A percentile compares a stretch with the other conserved stretches of the same genome.
phyloP scores from a whole-genome alignment of 176 grass and related monocot species.

The Eleusine coracana region DNA sequence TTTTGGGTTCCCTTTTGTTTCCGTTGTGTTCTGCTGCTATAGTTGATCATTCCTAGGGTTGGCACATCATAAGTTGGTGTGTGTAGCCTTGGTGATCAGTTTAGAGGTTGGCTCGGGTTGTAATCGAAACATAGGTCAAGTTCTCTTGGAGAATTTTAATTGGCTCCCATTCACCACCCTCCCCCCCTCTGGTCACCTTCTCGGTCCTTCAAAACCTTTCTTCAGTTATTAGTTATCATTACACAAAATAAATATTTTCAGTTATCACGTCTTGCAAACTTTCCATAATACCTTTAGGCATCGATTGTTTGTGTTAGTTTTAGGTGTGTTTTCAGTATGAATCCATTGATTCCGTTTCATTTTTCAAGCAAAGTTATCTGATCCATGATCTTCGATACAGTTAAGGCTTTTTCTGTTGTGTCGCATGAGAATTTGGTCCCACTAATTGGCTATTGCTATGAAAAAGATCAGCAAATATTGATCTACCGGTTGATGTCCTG shows the following conservation, averaged over 20 bases:
- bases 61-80: too few relatives aligned
- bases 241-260: too few relatives aligned
- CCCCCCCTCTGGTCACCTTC: too few relatives aligned
- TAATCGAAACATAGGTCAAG: too few relatives aligned
- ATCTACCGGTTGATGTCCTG: conserved; percentile 83
- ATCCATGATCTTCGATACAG: conserved; percentile 40
- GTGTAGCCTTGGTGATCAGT: too few relatives aligned
- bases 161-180: too few relatives aligned
- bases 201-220: neutral
- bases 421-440: conserved; percentile 73
- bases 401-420: conserved; percentile 66
- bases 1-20: too few relatives aligned
- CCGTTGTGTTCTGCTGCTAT: too few relatives aligned
- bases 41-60: too few relatives aligned
- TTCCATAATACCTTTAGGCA: conserved; percentile 1
- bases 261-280: neutral
- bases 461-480: conserved; percentile 85
- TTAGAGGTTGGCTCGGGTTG: too few relatives aligned
- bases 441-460: conserved; percentile 22
- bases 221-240: neutral
- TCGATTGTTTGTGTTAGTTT: conserved; percentile 4
- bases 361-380: conserved; percentile 32
- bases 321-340: conserved; percentile 14
- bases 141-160: too few relatives aligned
- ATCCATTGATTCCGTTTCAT: conserved; percentile 1